These are phyloP conservation scores for Tricholoma terreum DNA, from an alignment of 768 basidiomycete genomes.

Conservation along the genomic window DNA sequence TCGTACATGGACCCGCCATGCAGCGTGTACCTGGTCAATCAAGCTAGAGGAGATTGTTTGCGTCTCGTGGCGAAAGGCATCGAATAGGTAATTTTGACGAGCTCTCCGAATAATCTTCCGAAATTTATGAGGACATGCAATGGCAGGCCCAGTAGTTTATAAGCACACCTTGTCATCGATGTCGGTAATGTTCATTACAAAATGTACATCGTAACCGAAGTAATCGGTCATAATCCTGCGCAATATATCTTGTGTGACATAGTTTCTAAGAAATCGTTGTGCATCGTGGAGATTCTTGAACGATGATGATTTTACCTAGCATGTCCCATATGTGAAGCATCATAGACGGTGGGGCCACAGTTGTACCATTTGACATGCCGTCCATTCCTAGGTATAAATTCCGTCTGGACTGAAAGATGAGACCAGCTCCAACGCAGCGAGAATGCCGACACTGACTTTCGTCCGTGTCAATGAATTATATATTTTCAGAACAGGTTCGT, in stretches of 20 bases:
- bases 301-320: slow-evolving; percentile 60
- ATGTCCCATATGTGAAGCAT: slow-evolving; percentile 98
- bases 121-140: slow-evolving; percentile 1
- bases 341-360: slow-evolving; percentile 98
- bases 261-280: slow-evolving; percentile 61
- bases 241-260: slow-evolving; percentile 92
- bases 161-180: slow-evolving; percentile 92
- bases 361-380: slow-evolving; percentile 96
- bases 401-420: slow-evolving; percentile 47
- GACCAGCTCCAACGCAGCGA: slow-evolving; percentile 10
- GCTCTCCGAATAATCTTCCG: slow-evolving; percentile 89
- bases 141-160: slow-evolving; percentile 10
- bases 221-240: slow-evolving; percentile 91
- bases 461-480: slow-evolving; percentile 92
- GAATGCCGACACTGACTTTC: slow-evolving; percentile 56
- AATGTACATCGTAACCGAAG: slow-evolving; percentile 96
- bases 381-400: slow-evolving; percentile 68
- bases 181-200: slow-evolving; percentile 99
- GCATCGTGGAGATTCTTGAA: slow-evolving; percentile 3
- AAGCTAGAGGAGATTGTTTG: slow-evolving; percentile 54
- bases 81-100: slow-evolving; percentile 71
- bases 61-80: slow-evolving; percentile 56
- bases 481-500: slow-evolving; percentile 72
- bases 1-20: slow-evolving; percentile 65
- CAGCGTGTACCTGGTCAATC: slow-evolving; percentile 50